Conservation (phyloP, 2,329 filamentous ascomycete species). For the Hypoxylon sp. region DNA sequence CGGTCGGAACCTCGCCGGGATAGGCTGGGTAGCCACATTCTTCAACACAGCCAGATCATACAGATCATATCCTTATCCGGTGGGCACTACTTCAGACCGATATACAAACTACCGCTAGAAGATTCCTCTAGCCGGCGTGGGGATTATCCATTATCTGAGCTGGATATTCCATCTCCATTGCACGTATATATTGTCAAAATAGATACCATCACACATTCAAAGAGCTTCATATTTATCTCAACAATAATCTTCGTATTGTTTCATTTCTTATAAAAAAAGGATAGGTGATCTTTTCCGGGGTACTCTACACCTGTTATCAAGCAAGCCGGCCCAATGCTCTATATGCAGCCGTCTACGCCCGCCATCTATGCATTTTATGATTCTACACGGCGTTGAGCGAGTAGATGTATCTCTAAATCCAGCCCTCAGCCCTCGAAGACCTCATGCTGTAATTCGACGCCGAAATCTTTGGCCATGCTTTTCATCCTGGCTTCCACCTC, state of each 20-base stretch:
- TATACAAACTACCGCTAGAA: not conserved
- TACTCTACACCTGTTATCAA: conserved; percentile 34
- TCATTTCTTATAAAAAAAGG: not conserved
- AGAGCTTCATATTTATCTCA: not conserved
- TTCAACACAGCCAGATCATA: conserved; percentile 5
- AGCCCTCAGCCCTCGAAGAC: conserved; percentile 82
- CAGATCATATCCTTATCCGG: conserved; percentile 1
- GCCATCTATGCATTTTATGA: conserved; percentile 32
- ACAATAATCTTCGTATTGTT: too few relatives aligned
- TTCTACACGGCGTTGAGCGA: conserved; percentile 29
- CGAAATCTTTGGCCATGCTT: conserved; percentile 89
- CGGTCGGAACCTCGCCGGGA: conserved; percentile 18
- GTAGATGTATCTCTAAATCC: conserved; percentile 33
- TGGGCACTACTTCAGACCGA: too few relatives aligned
- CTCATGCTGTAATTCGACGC: conserved; percentile 88
- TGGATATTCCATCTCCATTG: not conserved
- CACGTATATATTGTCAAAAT: not conserved
- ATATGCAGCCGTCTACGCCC: conserved; percentile 35
- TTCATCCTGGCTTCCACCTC: conserved; percentile 91
- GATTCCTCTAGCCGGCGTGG: not conserved
- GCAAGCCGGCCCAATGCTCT: conserved; percentile 31
- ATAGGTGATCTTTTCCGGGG: conserved; percentile 24
- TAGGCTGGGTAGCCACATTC: conserved; percentile 31
- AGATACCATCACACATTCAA: not conserved
- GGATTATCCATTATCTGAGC: not conserved